Evolutionary conservation across 2,329 filamentous ascomycete species (phyloP).

Genomic region (Pseudogymnoascus pannorum): DNA sequence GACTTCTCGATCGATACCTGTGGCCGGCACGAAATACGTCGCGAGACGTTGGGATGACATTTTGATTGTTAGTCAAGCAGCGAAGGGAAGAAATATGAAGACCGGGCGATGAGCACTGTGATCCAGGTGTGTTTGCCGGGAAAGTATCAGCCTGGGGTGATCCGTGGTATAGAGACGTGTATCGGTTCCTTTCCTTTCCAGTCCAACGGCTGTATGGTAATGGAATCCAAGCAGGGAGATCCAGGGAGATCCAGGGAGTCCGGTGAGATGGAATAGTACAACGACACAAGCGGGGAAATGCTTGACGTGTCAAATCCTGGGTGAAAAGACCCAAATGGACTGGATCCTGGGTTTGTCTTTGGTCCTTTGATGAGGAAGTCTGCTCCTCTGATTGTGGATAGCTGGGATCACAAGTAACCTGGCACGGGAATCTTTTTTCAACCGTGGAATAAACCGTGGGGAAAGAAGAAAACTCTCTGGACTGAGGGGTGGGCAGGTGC

Average conservation of each 20-base stretch:
- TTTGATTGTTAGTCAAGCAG: conserved; percentile 1
- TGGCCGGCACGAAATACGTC: conserved; percentile 65
- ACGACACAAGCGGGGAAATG: not conserved
- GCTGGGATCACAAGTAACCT: not conserved
- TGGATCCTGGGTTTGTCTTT: not conserved
- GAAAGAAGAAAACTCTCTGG: not conserved
- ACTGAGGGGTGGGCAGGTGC: not conserved
- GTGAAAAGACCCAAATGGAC: not conserved
- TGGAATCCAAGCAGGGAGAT: not conserved
- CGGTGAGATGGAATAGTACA: not conserved
- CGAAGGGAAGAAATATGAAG: not conserved
- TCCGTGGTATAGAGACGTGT: not conserved
- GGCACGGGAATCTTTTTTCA: not conserved
- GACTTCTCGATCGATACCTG: conserved; percentile 76
- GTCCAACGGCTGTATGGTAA: not conserved
- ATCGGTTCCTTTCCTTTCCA: not conserved
- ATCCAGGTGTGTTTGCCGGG: not conserved
- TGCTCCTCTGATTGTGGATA: not conserved
- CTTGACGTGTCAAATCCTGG: not conserved
- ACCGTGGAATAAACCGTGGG: not conserved
- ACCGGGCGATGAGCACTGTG: not conserved
- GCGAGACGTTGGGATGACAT: not conserved
- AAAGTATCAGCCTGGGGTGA: not conserved
- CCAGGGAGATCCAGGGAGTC: not conserved
- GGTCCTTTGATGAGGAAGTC: not conserved